Percentiles rank a stretch among this genome's conserved stretches.
Conservation (phyloP, 805 yeast species). For the Yamadazyma scolyti region DNA sequence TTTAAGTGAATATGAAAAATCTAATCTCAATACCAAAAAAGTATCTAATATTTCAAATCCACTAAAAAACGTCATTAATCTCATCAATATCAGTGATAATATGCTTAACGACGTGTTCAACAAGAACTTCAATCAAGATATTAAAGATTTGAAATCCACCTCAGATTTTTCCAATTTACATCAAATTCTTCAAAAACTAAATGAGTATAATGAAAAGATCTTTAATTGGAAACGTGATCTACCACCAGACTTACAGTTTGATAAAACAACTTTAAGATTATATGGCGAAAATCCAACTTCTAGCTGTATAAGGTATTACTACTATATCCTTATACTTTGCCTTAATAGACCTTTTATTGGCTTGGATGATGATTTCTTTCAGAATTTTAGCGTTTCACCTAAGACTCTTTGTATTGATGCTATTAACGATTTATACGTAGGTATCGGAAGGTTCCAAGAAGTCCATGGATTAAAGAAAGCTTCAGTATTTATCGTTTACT, state of each 20-base stretch:
- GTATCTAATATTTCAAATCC: slow-evolving; percentile 41
- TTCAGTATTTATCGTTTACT: slow-evolving; percentile 46
- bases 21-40: slow-evolving; percentile 13
- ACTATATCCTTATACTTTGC: slow-evolving; percentile 56
- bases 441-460: slow-evolving; percentile 32
- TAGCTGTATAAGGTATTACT: slow-evolving; percentile 51
- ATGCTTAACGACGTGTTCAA: slow-evolving; percentile 44
- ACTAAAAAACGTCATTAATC: slow-evolving; percentile 36
- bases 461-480: slow-evolving; percentile 39
- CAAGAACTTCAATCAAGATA: slow-evolving; percentile 27
- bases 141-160: slow-evolving; percentile 15
- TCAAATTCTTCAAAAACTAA: slow-evolving; percentile 34
- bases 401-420: slow-evolving; percentile 32
- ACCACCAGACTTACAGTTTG: slow-evolving; percentile 51
- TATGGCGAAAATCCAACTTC: slow-evolving; percentile 52
- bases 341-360: slow-evolving; percentile 60
- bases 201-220: slow-evolving; percentile 48
- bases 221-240: slow-evolving; percentile 49
- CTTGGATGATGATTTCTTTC: slow-evolving; percentile 20
- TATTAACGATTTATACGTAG: slow-evolving; percentile 39
- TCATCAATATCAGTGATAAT: slow-evolving; percentile 43
- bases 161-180: slow-evolving; percentile 39
- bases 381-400: slow-evolving; percentile 17
- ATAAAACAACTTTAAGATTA: slow-evolving; percentile 30
- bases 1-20: slow-evolving; percentile 17